Conservation (phyloP, 164 flowering plant species). For the Dillenia suffruticosa region DNA sequence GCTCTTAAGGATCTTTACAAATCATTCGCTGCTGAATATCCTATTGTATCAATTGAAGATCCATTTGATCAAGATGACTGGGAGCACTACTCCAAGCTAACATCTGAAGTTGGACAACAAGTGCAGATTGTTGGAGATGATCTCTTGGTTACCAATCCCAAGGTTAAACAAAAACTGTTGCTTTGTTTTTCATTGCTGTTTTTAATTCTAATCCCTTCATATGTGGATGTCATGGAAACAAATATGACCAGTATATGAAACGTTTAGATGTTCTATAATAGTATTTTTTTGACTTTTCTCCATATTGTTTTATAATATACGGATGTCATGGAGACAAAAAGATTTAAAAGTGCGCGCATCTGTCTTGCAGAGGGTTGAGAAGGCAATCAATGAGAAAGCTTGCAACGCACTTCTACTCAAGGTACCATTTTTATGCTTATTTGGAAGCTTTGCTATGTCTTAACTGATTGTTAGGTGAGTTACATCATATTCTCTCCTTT, state of each 20-base stretch:
- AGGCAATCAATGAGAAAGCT: conserved; percentile 64
- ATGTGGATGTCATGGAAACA: no score
- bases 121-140: conserved; percentile 95
- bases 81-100: conserved; percentile 70
- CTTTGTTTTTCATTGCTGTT: no score
- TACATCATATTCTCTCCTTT: no score
- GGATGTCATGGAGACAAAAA: no score
- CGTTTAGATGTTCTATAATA: no score
- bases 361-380: conserved; percentile 70
- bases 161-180: conserved; percentile 31
- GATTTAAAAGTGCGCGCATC: no score
- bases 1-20: conserved; percentile 76
- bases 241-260: no score
- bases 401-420: conserved; percentile 88
- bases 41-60: conserved; percentile 88
- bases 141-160: conserved; percentile 91
- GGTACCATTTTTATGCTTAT: conserved; percentile 44
- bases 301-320: no score
- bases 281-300: no score
- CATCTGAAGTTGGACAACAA: conserved; percentile 59
- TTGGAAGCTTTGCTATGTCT: no score
- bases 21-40: conserved; percentile 75
- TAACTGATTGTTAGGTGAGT: no score
- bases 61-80: conserved; percentile 98
- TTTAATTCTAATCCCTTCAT: no score